Evolutionary conservation across 1,284 basidiomycete genomes (phyloP), one percentile per base, ranked within the genome.

Genomic region (Irpex sp.): DNA sequence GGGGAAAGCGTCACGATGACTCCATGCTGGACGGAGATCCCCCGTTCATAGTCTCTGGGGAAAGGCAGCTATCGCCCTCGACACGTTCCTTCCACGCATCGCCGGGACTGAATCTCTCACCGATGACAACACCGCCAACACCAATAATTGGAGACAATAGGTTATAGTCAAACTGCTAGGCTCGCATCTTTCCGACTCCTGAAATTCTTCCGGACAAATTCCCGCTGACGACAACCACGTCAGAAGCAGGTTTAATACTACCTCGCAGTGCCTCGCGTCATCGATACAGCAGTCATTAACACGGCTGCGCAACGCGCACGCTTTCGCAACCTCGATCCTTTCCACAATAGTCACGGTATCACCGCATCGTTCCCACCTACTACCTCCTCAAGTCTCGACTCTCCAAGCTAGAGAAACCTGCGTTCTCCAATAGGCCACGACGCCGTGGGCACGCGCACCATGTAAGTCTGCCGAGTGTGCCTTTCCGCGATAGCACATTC

Each of bases 251-350:
- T 15, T 11, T 44, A 44, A 34, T 34, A 26, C 26, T 26, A 56
- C 26, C 31, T 57, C 40, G 40, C 57, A n/a, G n/a, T 19, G 47
- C 61, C 57, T 62, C 57, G 61, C 61, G 62, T 62, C 60, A 62
- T 62, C 60, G 60, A 62, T 62, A 40, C 37, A 36, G 34, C 5
- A 21, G 54, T 56, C 54, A 56, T 15, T 56, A 34, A 26, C 19
- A 15, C 54, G n/a, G 34, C 54, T 36, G 31, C 54, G 54, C 26
- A 56, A 11, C 37, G 26, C n/a, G 26, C 34, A 13, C 2, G 54
- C 34, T 34, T 56, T 26, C 11, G 8, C 54, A 31, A 17, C 54
- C 19, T 31, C 21, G 21, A 56, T 36, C 54, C 26, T 56, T 56
- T 56, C 54, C 54, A 56, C 31, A 56, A 31, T 56, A 26, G 54